Base-by-base conservation (phyloP, 352 stramenopile species). In the Pythium sp. region DNA sequence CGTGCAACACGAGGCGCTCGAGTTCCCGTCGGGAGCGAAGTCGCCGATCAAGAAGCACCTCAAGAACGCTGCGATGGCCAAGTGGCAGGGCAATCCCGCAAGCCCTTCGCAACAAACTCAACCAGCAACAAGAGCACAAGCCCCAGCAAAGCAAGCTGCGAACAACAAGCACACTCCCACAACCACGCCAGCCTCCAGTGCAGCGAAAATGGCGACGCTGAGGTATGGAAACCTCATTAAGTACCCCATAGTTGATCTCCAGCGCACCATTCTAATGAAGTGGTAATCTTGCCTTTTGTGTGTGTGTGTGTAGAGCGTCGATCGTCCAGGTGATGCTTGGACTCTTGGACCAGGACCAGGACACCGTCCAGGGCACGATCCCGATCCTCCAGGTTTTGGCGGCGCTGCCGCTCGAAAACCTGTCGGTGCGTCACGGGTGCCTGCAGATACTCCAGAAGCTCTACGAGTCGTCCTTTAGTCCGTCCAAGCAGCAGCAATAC, bases 41-140 rank as follows among this genome's bases (percentile, higher is more conserved):
- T 89, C 83, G 3, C 81, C 83, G 15, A 77, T 85, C 69, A 90
- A 91, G 69, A 90, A 89, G 60, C 78, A 86, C 32, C 61, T 83
- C 2, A 62, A 76, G 58, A 64, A 81, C 51, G 74, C 70, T 32
- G 66, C 58, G 18, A 58, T 24, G 14, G 36, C 38, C n/a, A 36
- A 58, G 18, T 62, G 58, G 64, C 56, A 58, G 18, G 43, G 43
- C 51, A 49, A 47, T 7, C n/a, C 41, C 11, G 62, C 55, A 24
- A 58, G 6, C 20, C 30, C 34, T 15, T 22, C 15, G 41, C 41
- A 41, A 24, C 59, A 20, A 5, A 46, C 38, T 46, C 38, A 46
- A 22, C n/a, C 56, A 61, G 28, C 36, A 69, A 46, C 55, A 22
- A 22, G 30, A 28, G 20, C 30, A 18, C 53, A 58, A 24, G 6